These are phyloP conservation scores for Rhizophagus prolifer DNA, from an alignment of 192 early-diverging fungal genomes.

Conservation along the genomic window DNA sequence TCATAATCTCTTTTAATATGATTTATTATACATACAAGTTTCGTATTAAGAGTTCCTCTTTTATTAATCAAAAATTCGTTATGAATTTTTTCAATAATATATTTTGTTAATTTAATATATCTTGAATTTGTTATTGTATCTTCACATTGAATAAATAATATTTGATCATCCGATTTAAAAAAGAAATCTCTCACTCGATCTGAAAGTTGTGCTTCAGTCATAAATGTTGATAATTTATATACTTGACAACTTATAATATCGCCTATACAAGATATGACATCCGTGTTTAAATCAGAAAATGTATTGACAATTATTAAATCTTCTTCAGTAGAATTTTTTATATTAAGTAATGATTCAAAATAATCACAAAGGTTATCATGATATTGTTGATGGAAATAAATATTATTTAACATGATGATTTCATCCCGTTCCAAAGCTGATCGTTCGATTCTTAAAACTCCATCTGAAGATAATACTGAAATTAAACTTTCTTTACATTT, in stretches of 20 bases:
- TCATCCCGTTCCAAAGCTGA: conserved; percentile 7
- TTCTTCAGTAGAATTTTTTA: not conserved
- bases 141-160: conserved; percentile 23
- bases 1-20: not conserved
- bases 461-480: conserved; percentile 20
- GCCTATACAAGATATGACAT: not conserved
- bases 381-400: conserved; percentile 19
- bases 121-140: not conserved
- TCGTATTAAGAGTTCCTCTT: no score
- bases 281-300: conserved; percentile 17
- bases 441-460: conserved; percentile 12
- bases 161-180: not conserved
- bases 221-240: conserved; percentile 16
- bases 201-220: not conserved
- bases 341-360: not conserved
- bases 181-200: conserved; percentile 4
- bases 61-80: no score
- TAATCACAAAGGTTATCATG: conserved; percentile 22
- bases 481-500: conserved; percentile 22
- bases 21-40: not conserved
- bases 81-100: conserved; percentile 11
- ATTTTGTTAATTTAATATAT: conserved; percentile 20
- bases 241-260: not conserved
- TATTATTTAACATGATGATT: not conserved
- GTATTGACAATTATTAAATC: conserved; percentile 17